Conservation (phyloP, 2,329 filamentous ascomycete species). For the Coniella lustricola region DNA sequence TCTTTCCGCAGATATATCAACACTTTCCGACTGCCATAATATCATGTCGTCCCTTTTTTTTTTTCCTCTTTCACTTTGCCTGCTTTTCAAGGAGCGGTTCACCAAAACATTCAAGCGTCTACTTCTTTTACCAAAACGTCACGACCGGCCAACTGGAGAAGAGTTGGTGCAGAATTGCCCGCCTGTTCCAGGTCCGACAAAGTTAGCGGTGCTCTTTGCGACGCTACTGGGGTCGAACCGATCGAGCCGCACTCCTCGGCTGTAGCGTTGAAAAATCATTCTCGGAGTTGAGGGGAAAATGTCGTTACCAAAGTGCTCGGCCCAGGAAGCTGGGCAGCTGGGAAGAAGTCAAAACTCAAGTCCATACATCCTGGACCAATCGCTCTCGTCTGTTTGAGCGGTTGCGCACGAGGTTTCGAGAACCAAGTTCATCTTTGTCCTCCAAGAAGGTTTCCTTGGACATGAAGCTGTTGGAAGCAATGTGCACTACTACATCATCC, state of each 20-base stretch:
- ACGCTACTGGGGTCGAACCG: not conserved
- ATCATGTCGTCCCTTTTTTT: conserved; percentile 8
- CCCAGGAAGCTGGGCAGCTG: conserved; percentile 1
- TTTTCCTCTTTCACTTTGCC: too few relatives aligned
- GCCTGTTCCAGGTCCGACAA: conserved; percentile 5
- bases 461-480: conserved; percentile 3
- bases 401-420: not conserved
- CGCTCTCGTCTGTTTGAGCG: conserved; percentile 3
- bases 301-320: conserved; percentile 3
- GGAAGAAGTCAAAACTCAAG: conserved; percentile 11
- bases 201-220: conserved; percentile 6
- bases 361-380: not conserved
- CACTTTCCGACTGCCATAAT: conserved; percentile 13
- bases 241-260: conserved; percentile 6
- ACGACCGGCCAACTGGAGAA: conserved; percentile 4
- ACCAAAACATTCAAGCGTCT: conserved; percentile 11
- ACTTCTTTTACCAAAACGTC: conserved; percentile 3
- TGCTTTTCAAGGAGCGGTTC: not conserved
- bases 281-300: conserved; percentile 1
- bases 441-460: conserved; percentile 1
- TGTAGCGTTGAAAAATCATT: conserved; percentile 3
- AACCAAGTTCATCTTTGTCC: not conserved
- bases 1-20: conserved; percentile 7
- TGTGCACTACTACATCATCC: conserved; percentile 3
- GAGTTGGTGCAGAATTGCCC: not conserved